These are phyloP conservation scores for Fraxinus platypoda DNA, from an alignment of 305 asterid species.

Conservation along the genomic window DNA sequence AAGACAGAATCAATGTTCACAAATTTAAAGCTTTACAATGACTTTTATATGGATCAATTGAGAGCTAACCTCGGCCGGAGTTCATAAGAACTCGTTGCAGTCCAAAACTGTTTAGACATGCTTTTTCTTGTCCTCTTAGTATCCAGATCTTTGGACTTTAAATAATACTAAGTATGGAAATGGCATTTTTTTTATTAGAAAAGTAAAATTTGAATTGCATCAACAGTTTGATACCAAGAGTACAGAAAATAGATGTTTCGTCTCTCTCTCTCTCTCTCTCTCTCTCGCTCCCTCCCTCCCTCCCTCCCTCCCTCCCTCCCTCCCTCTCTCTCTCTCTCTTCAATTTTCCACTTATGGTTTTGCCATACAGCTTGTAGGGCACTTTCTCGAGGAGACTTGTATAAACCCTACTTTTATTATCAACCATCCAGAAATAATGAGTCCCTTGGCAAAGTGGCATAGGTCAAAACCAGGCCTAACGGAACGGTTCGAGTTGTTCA, in stretches of 20 bases:
- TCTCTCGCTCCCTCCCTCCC: too few species aligned
- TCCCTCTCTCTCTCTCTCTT: too few species aligned
- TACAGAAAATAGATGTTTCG: not conserved
- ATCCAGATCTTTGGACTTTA: not conserved
- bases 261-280: not conserved
- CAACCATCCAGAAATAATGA: slow-evolving; percentile 95
- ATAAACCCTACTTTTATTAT: slow-evolving; percentile 73
- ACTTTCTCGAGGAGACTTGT: slow-evolving; percentile 86
- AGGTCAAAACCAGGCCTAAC: slow-evolving; percentile 76
- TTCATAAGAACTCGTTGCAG: not conserved
- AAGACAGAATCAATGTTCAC: not conserved
- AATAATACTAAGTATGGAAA: not conserved
- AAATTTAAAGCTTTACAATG: not conserved
- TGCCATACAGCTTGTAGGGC: slow-evolving; percentile 77
- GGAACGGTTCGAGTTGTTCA: slow-evolving; percentile 84
- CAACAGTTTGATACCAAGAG: not conserved
- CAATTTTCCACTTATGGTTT: not conserved
- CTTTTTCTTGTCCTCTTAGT: not conserved
- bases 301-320: too few species aligned
- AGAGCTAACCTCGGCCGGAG: not conserved
- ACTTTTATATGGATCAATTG: not conserved
- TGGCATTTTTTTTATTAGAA: not conserved
- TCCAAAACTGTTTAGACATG: not conserved
- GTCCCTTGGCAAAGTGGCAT: slow-evolving; percentile 96
- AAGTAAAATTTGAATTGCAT: not conserved